phyloP scores from a whole-genome alignment of 148 eudicot species.

The Rhododendron vialii region DNA sequence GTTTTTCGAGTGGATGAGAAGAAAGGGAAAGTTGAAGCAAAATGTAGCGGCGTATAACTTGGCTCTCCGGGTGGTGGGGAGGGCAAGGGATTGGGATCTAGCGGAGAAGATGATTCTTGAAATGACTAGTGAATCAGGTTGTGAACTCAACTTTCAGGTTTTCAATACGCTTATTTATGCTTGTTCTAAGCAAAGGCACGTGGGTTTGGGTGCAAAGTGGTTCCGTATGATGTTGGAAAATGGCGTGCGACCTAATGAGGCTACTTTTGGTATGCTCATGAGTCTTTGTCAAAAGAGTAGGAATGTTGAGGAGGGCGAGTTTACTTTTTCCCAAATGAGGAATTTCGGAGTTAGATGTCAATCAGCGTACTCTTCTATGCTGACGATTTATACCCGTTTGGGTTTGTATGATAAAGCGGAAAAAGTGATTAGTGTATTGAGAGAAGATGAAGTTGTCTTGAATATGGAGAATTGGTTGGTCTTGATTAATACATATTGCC shows the following conservation, averaged over 20 bases:
- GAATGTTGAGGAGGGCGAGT: conserved; percentile 75
- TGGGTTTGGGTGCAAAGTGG: conserved; percentile 61
- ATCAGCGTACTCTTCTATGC: conserved; percentile 92
- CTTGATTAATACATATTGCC: conserved; percentile 76
- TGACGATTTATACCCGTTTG: conserved; percentile 78
- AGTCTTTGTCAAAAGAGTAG: conserved; percentile 69
- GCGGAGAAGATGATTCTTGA: conserved; percentile 64
- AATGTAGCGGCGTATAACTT: conserved; percentile 35
- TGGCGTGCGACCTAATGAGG: conserved; percentile 73
- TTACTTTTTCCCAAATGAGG: conserved; percentile 67
- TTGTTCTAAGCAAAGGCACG: conserved; percentile 67
- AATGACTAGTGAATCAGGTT: conserved; percentile 51
- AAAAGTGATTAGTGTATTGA: conserved; percentile 49
- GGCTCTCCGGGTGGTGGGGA: conserved; percentile 66
- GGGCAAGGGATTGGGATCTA: conserved; percentile 68
- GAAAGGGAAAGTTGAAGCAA: neutral
- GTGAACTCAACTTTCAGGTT: conserved; percentile 61
- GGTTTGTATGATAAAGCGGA: conserved; percentile 74
- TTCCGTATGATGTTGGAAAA: conserved; percentile 70
- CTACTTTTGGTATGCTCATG: conserved; percentile 96
- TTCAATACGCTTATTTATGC: conserved; percentile 82
- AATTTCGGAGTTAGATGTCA: conserved; percentile 45
- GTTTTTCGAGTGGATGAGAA: conserved; percentile 57
- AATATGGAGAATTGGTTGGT: conserved; percentile 88
- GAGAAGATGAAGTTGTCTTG: conserved; percentile 48